Base-by-base conservation (phyloP, 2,329 filamentous ascomycete species). In the Dactylella cylindrospora region DNA sequence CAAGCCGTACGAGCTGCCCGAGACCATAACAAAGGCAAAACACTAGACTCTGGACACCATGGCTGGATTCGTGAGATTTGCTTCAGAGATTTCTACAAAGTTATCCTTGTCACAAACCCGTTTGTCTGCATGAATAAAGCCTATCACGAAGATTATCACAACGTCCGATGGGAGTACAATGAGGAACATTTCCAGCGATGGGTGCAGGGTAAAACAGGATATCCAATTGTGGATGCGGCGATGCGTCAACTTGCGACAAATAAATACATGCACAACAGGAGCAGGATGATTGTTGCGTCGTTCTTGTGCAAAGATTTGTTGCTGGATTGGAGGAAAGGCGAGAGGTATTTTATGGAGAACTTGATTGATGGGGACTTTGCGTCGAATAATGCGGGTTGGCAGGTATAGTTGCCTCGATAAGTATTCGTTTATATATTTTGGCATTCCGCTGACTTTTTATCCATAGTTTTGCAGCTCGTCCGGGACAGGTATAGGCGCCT, bases 201-300 rank as follows among this genome's bases (percentile, higher is more conserved):
- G 89, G 81, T 79, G 31, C 74, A 82, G 26, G 89, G 88, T 5
- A 78, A 75, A 26, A 94, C 89, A 0, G 89, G 89, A 0, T 90
- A 83, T 68, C 89, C 89, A 0, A 85, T 95, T 39, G 85, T 94
- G 17, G 88, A 94, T 70, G 89, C 89, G 0, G 87, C 86, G 1
- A 93, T 94, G 87, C 80, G 89, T 6, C 88, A 94, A 72, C 71
- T 90, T 5, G 78, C 78, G 8, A 71, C 80, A 13, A 79, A 79
- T 36, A 85, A 81, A 1, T 93, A 84, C 74, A 89, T 93, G 85
- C 88, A 91, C 71, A 94, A 94, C 71, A 83, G 89, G 7, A 84
- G 84, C 68, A 84, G 89, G 22, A 94, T 94, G 88, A 83, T 90
- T 38, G 84, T 86, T 1, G 86, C 87, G 0, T 90, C 83, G 0